Base-by-base conservation (phyloP, 2,329 filamentous ascomycete species). In the Ophiognomonia clavigignenti-juglandacearum region DNA sequence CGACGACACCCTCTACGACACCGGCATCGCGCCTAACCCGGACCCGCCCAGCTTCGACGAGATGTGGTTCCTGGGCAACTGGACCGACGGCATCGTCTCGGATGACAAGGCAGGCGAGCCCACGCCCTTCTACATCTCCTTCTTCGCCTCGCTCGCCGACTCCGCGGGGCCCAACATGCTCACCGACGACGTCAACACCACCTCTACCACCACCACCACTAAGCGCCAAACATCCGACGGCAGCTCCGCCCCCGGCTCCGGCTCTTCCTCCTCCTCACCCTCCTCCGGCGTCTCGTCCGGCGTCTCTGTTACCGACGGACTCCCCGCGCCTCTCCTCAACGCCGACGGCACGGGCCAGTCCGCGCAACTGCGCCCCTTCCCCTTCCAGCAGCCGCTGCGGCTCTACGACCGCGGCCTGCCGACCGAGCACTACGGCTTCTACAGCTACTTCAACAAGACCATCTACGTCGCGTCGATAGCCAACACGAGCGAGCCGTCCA, bases 341-440 rank as follows among this genome's bases (percentile, higher is more conserved):
- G 56, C 75, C 0, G 83, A 95, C 58, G 88, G 88, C 37, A 85
- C 83, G 2, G 85, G 88, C 0, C 81, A 82, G 1, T 71, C 85
- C 0, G 87, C 88, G 3, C 77, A 77, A 9, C 71, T 96, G 53
- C 79, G 93, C 38, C 87, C 90, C 0, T 72, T 78, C 7, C 79
- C 86, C 0, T 67, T 73, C 1, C 80, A 85, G 50, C 93, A 97
- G 59, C 92, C 89, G 0, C 72, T 97, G 11, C 81, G 87, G 2
- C 77, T 97, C 1, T 97, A 84, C 64, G 88, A 97, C 63, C 86
- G 90, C 18, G 90, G 86, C 16, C 72, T 86, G 23, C 70, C 77
- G 2, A 85, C 84, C 0, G 92, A 97, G 64, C 89, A 96, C 66
- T 96, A 95, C 64, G 89, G 88, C 3, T 96, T 96, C 68, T 96